phyloP scores from a whole-genome alignment of 495 filamentous ascomycete species.

The Trypethelium eluteriae region DNA sequence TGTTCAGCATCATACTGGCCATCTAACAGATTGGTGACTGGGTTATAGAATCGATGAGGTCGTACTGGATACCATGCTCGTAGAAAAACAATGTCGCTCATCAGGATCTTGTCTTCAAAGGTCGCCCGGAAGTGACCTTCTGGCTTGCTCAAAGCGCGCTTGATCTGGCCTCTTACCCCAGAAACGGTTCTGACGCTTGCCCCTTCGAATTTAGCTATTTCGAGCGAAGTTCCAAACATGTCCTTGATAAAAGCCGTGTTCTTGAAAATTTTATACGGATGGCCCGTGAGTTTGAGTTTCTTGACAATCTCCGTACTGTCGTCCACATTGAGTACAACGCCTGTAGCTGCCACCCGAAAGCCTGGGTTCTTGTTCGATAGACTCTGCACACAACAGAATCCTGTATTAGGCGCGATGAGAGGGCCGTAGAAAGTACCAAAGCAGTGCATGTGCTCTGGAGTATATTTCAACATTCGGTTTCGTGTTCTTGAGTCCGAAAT shows the following conservation, averaged over 20 bases:
- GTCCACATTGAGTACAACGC: constrained; percentile 85
- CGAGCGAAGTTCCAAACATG: constrained; percentile 88
- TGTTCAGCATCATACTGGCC: constrained; percentile 30
- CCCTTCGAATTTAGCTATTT: constrained; percentile 97
- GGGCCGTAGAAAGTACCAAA: constrained; percentile 93
- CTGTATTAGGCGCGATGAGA: constrained; percentile 87
- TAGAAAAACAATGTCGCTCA: constrained; percentile 92
- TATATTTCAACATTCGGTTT: constrained; percentile 97
- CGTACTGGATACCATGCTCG: constrained; percentile 94
- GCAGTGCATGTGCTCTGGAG: constrained; percentile 97
- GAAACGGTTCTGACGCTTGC: constrained; percentile 92
- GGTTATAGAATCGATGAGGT: constrained; percentile 92
- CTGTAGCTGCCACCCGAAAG: constrained; percentile 90
- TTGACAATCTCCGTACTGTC: constrained; percentile 95
- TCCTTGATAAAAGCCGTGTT: constrained; percentile 98
- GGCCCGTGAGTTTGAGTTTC: constrained; percentile 91
- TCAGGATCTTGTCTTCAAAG: constrained; percentile 95
- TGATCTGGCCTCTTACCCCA: constrained; percentile 92
- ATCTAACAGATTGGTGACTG: constrained; percentile 80
- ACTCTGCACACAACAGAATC: constrained; percentile 87
- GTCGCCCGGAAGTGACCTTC: constrained; percentile 93
- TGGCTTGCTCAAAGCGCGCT: constrained; percentile 79
- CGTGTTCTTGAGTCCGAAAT: constrained; percentile 87
- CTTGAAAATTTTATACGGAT: constrained; percentile 95
- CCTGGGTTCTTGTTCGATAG: constrained; percentile 82